A percentile compares a stretch with the other conserved stretches of the same genome.
These are phyloP conservation scores for Claviceps monticola DNA, from an alignment of 2,329 filamentous ascomycete species.

Conservation along the genomic window DNA sequence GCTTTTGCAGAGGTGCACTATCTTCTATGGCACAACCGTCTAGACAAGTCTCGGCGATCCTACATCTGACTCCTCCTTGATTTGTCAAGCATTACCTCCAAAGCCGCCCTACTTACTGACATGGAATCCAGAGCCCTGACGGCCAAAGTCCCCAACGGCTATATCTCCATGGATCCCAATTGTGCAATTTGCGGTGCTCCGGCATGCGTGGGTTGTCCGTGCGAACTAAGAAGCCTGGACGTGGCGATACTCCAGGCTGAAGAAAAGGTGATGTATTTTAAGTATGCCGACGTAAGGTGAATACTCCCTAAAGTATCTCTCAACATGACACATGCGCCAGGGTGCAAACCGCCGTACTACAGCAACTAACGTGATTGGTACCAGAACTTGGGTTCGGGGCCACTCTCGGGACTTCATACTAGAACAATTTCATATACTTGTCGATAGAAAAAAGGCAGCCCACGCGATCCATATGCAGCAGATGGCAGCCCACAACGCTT, in stretches of 20 bases:
- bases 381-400: constrained; percentile 47
- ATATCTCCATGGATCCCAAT: constrained; percentile 54
- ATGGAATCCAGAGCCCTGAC: constrained; percentile 37
- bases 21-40: background rate
- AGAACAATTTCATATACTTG: constrained; percentile 48
- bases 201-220: constrained; percentile 45
- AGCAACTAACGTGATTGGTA: constrained; percentile 6
- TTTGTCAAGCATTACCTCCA: background rate
- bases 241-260: constrained; percentile 50
- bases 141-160: constrained; percentile 25
- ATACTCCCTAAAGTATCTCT: constrained; percentile 8
- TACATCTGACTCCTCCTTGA: background rate
- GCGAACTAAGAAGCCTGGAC: constrained; percentile 52
- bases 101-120: constrained; percentile 22
- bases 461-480: constrained; percentile 42
- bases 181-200: constrained; percentile 53
- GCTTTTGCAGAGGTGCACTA: background rate
- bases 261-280: constrained; percentile 45
- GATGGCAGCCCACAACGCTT: constrained; percentile 39
- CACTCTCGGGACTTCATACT: constrained; percentile 57
- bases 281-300: constrained; percentile 52
- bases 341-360: background rate
- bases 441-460: constrained; percentile 43
- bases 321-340: background rate
- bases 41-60: background rate